Base-by-base conservation (phyloP, 1,284 basidiomycete genomes). In the Grifola frondosa region DNA sequence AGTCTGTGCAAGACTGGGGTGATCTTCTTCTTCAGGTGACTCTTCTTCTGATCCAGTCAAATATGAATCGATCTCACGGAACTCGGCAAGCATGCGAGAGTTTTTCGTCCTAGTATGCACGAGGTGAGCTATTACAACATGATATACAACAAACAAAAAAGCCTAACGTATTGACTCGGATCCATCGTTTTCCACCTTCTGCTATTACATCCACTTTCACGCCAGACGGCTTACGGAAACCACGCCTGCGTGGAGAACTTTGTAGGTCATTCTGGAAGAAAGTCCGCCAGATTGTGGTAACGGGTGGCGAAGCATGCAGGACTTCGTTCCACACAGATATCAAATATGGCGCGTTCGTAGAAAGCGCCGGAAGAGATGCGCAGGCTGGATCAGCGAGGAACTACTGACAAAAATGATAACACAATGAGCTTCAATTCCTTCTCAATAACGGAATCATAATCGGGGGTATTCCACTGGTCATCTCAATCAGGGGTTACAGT, bases 161-260 rank as follows among this genome's bases (percentile, higher is more conserved):
- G n/a, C n/a, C n/a, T n/a, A 55, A 91, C 90, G 90, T 92, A 66
- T 91, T 92, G 19, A 93, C 77, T 53, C 89, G 74, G 25, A 89
- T 82, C 90, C 89, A 93, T 8, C 72, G 68, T 22, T 72, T 69
- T 1, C 88, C 89, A 40, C 80, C 77, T 30, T 88, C 77, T 3
- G 85, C 82, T 19, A 92, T 80, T 5, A 92, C 74, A 58, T 94
- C 91, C 1, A 92, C 81, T 54, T 88, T 90, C n/a, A 79, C 73
- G 1, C 71, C 71, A 6, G 68, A 59, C n/a, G 66, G 51, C 51
- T 66, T 71, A 37, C 58, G 58, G 1, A 58, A 47, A 9, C 60
- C 57, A 6, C 59, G 49, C 29, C 26, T 41, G 22, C 48, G 51
- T 1, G 52, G 34, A n/a, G n/a, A 30, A 59, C 42, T 32, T 53